A percentile compares a stretch with the other conserved stretches of the same genome.
Evolutionary conservation across 108 stramenopile genomes (phyloP).

Genomic region (Nitzschia palea): DNA sequence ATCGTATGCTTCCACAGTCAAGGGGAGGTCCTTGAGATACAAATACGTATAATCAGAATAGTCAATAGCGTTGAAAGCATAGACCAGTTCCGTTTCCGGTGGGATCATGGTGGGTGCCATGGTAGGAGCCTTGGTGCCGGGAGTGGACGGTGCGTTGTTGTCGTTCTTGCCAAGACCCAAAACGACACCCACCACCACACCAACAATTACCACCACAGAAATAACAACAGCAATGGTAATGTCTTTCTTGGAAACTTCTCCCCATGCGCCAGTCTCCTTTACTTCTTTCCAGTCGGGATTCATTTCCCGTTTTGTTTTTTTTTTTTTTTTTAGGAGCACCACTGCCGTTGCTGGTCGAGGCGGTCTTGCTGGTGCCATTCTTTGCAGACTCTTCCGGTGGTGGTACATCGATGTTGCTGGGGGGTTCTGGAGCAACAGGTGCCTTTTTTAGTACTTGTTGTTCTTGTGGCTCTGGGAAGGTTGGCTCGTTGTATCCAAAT

Average conservation of each 20-base stretch:
- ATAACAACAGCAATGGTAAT: background rate
- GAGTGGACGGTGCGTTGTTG: background rate
- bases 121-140: conserved; percentile 1
- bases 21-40: background rate
- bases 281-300: conserved; percentile 22
- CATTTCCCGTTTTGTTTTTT: conserved; percentile 9
- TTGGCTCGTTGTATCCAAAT: background rate
- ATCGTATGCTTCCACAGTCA: background rate
- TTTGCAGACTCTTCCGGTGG: background rate
- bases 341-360: conserved; percentile 40
- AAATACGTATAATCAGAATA: background rate
- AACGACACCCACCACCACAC: conserved; percentile 12
- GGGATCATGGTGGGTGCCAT: background rate
- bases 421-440: background rate
- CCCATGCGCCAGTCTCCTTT: conserved; percentile 21
- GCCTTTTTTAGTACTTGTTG: background rate
- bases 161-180: conserved; percentile 1
- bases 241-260: conserved; percentile 12
- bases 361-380: background rate
- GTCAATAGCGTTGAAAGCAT: conserved; percentile 1
- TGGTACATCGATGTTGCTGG: no score
- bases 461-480: no score
- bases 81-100: background rate
- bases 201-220: background rate
- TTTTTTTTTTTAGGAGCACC: background rate